Evolutionary conservation across 2,329 filamentous ascomycete genomes (phyloP), one percentile per base, ranked within the genome.

Genomic region (Pseudogymnoascus sp.): DNA sequence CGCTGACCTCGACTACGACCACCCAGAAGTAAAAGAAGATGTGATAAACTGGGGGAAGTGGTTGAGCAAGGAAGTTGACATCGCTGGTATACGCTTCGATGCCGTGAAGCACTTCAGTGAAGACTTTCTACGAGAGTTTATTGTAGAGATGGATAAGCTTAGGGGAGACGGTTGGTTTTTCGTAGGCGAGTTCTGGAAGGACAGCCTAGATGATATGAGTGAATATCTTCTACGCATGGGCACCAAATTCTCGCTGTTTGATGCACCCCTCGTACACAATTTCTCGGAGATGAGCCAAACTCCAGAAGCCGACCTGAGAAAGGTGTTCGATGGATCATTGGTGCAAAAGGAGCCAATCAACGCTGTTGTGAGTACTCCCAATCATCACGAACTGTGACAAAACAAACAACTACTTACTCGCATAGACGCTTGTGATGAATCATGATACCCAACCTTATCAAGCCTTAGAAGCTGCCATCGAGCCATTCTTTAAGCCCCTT

Each of bases 91-190:
- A 72, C 80, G 88, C 17, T 81, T 91, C 61, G 88, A 91, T 72
- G 88, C 88, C 11, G 84, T 87, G 31, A 88, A 90, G 74, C 88
- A 91, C 74, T 89, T 87, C 74, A 87, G 83, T 28, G 82, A 83
- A 64, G 78, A 79, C n/a, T 91, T 91, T 70, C 80, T 87, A 33
- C 80, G 79, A 44, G 79, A 84, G n/a, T 89, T 89, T 74, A 81
- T 90, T 61, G 76, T 77, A 5, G 76, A 82, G 53, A 74, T 89
- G 64, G 82, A 82, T 69, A 76, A 78, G 47, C 75, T 73, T 0
- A 76, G 79, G 31, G 81, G 81, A 2, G 74, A 78, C 11, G 75
- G 82, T 13, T 84, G 85, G 73, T 87, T 89, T 70, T 76, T 89
- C 15, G 83, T 91, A 1, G 87, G 86, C 9, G 88, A 91, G 70